Conservation (phyloP, 2,329 filamentous ascomycete genomes). For the Trichoderma sp. region DNA sequence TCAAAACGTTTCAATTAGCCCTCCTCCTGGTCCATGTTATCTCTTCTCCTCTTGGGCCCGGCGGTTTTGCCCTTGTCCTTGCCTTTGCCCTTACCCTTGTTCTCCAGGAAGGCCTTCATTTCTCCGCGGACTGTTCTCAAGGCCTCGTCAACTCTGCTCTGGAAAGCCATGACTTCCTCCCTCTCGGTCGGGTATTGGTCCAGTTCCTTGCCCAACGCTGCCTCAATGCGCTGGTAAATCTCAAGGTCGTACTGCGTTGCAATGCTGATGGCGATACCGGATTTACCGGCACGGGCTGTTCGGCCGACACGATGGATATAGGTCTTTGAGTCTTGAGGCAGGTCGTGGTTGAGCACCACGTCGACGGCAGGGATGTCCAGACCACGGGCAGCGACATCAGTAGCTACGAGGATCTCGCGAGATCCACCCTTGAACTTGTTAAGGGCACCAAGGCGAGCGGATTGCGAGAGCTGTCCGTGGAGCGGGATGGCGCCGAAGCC, state of each 20-base stretch:
- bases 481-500: conserved; percentile 91
- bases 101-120: conserved; percentile 80
- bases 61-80: conserved; percentile 6
- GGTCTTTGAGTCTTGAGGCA: conserved; percentile 84
- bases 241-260: conserved; percentile 89
- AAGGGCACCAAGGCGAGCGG: conserved; percentile 80
- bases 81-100: conserved; percentile 42
- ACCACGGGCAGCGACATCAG: conserved; percentile 91
- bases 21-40: conserved; percentile 77
- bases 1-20: conserved; percentile 48
- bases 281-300: conserved; percentile 84
- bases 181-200: conserved; percentile 70
- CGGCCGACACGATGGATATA: conserved; percentile 90
- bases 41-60: conserved; percentile 48
- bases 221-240: conserved; percentile 79
- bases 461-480: conserved; percentile 89
- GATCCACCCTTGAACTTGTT: conserved; percentile 84
- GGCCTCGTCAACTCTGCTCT: conserved; percentile 77
- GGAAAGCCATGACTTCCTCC: conserved; percentile 85
- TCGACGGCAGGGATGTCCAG: conserved; percentile 93
- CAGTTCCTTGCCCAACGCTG: conserved; percentile 77
- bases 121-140: conserved; percentile 77
- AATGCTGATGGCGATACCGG: conserved; percentile 77
- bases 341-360: conserved; percentile 81
- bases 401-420: conserved; percentile 88